Evolutionary conservation across 306 rosid species (phyloP), one percentile per base, ranked within the genome.

Genomic region (Styphnolobium japonicum): DNA sequence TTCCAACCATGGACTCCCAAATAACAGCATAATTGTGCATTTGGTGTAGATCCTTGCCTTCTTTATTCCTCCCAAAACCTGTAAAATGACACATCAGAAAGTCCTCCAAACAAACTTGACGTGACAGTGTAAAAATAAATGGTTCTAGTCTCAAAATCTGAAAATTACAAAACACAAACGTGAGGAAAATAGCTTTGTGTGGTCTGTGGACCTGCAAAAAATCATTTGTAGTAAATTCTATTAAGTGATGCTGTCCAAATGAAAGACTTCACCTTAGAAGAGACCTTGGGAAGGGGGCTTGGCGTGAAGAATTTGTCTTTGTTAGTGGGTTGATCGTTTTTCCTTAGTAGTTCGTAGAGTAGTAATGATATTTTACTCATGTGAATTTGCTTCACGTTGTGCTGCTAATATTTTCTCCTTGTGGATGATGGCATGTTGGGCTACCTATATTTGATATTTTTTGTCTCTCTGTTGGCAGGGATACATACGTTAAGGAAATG

Each of bases 401-500:
- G 51, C 34, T 60, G 75, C 56, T 56, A 63, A 15, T 43, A n/a
- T 63, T 42, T 62, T 78, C 22, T 63, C 11, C 21, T 77, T 33
- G 36, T 39, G 68, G 29, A 48, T 71, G 40, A 51, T 25, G 33
- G 67, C 61, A 73, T 33, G 31, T 71, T 37, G 2, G 5, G 31
- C 25, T 16, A 4, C 57, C 19, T 45, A 7, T 9, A 22, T 22
- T 23, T 56, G 58, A 42, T 60, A 7, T 45, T 73, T 69, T 21
- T 45, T 63, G 7, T 64, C 49, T 43, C 75, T 63, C 22, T 69
- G 52, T 70, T 76, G 62, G 22, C 85, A 96, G 98, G 87, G 99
- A 96, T 75, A 96, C 99, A n/a, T 96, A 87, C 80, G 86, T 93
- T 31, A 96, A 87, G 79, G 90, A 89, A 58, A 91, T 93, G 98